phyloP scores from a whole-genome alignment of 2,329 filamentous ascomycete genomes.

The Ustilaginoidea virens region DNA sequence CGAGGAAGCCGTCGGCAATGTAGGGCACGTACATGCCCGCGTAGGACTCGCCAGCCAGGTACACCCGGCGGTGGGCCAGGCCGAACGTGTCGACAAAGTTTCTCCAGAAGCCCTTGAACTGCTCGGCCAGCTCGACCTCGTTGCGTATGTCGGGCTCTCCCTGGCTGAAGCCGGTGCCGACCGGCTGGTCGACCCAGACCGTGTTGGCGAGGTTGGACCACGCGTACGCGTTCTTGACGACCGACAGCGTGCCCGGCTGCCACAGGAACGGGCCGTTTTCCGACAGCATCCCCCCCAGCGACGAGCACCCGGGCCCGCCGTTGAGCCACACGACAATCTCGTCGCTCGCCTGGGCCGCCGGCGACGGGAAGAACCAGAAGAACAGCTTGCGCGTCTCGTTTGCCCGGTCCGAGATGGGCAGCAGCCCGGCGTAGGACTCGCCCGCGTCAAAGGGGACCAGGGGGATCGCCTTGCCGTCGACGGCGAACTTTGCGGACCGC shows the following conservation, averaged over 20 bases:
- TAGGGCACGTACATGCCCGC: conserved; percentile 56
- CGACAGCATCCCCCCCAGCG: conserved; percentile 53
- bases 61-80: conserved; percentile 54
- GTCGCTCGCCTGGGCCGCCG: conserved; percentile 25
- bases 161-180: conserved; percentile 52
- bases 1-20: conserved; percentile 57
- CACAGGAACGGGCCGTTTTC: conserved; percentile 64
- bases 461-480: conserved; percentile 45
- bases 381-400: conserved; percentile 39
- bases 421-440: conserved; percentile 41
- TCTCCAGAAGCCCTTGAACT: conserved; percentile 67
- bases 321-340: conserved; percentile 50
- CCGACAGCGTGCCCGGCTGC: conserved; percentile 53
- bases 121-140: conserved; percentile 51
- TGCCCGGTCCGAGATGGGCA: conserved; percentile 34
- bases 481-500: conserved; percentile 32
- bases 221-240: conserved; percentile 49
- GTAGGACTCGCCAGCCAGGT: conserved; percentile 57
- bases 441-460: conserved; percentile 49
- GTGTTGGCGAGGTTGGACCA: conserved; percentile 39
- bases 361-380: conserved; percentile 53
- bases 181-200: conserved; percentile 58
- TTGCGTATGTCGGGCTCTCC: conserved; percentile 47
- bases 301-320: conserved; percentile 40
- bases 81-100: conserved; percentile 59